Evolutionary conservation across 768 basidiomycete genomes (phyloP), one percentile per base, ranked within the genome.

Genomic region (Kwoniella pini): DNA sequence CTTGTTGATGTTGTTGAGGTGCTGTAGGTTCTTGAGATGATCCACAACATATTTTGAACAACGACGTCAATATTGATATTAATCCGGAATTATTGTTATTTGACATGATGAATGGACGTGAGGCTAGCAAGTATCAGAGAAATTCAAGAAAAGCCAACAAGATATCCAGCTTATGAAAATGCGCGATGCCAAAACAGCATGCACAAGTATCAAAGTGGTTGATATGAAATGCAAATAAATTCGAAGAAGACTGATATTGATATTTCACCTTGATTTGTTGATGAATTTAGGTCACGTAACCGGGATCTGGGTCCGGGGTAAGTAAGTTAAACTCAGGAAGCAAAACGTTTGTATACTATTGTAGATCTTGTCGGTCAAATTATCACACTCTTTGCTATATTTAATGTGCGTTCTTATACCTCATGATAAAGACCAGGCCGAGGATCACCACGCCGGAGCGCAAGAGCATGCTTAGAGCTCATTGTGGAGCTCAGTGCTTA

Each of bases 1-100:
- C 64, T 30, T 70, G 65, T 49, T 69, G 67, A 36, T 70, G 69
- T 53, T 73, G 71, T 22, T 63, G 59, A n/a, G 56, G 51, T 9
- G 36, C 43, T 21, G 43, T 38, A 4, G 59, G 53, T 42, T 61
- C 45, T 53, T 53, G 50, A 7, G 59, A 45, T 7, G 59, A 61
- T 26, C 59, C 59, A 24, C 51, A 61, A 30, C 51, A 61, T 21
- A 61, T 48, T 33, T 45, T 53, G 17, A 61, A 33, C 3, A 61
- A 22, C 11, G 49, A 53, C 5, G 46, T 42, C 38, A 59, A 26
- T 27, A 59, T 33, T 36, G 49, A 51, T 12, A 59, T n/a, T 7
- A 59, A 38, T 22, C 17, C 19, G 39, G 39, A 50, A 42, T 51
- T 52, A 38, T 51, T 52, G 57, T 46, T 43, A 26, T 30, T 36